Evolutionary conservation across 768 basidiomycete species (phyloP).

Genomic region (Mycena pura): DNA sequence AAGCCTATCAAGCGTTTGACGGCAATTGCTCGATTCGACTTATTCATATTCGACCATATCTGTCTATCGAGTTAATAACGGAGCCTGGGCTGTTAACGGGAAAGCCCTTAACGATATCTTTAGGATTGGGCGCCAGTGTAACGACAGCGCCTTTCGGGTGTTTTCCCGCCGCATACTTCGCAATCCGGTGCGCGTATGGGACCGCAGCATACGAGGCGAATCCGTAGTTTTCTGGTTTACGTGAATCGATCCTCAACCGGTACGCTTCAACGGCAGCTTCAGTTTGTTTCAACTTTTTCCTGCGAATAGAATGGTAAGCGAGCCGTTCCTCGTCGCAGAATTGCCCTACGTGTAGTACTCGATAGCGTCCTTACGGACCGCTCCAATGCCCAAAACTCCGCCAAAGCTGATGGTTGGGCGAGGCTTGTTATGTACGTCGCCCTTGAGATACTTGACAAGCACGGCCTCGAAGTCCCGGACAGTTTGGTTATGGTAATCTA

Average conservation of each 20-base stretch:
- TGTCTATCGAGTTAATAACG: conserved; percentile 34
- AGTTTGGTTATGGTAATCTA: conserved; percentile 78
- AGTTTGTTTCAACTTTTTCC: conserved; percentile 39
- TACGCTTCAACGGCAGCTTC: conserved; percentile 73
- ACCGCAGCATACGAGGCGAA: conserved; percentile 92
- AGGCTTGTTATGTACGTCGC: conserved; percentile 64
- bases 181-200: conserved; percentile 88
- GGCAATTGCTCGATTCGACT: conserved; percentile 54
- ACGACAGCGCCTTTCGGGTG: conserved; percentile 76
- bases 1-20: conserved; percentile 69
- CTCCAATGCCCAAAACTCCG: conserved; percentile 74
- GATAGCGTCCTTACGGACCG: conserved; percentile 75
- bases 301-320: conserved; percentile 9
- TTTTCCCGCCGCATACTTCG: conserved; percentile 70
- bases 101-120: conserved; percentile 43
- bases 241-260: conserved; percentile 72
- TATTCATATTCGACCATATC: conserved; percentile 84
- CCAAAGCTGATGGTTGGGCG: conserved; percentile 73
- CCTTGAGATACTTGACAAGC: conserved; percentile 77
- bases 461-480: conserved; percentile 79
- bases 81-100: not conserved
- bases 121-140: conserved; percentile 76
- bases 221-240: conserved; percentile 87
- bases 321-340: conserved; percentile 49
- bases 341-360: conserved; percentile 69